phyloP scores from a whole-genome alignment of 306 rosid species.

The Pachyrhizus erosus region DNA sequence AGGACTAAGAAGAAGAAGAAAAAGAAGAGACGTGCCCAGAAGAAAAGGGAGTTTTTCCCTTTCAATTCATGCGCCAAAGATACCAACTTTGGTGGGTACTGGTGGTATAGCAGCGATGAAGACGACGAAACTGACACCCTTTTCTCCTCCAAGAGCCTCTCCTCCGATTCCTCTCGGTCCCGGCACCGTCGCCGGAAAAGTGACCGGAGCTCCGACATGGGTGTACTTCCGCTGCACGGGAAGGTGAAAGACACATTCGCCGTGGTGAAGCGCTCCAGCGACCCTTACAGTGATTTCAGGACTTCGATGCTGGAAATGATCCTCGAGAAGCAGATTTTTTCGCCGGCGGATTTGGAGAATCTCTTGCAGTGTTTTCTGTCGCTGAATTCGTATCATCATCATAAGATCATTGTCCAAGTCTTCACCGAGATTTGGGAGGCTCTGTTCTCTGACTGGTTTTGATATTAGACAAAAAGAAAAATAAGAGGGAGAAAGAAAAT shows the following conservation, averaged over 20 bases:
- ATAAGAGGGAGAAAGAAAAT: conserved; percentile 34
- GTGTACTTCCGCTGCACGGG: conserved; percentile 64
- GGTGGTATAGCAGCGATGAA: conserved; percentile 86
- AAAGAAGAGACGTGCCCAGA: conserved; percentile 49
- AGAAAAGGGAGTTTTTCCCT: conserved; percentile 54
- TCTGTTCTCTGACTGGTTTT: conserved; percentile 73
- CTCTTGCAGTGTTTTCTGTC: conserved; percentile 90
- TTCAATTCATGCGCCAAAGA: conserved; percentile 62
- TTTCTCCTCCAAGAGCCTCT: conserved; percentile 74
- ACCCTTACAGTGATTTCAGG: conserved; percentile 92
- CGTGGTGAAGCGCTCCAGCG: conserved; percentile 90
- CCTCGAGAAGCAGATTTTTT: conserved; percentile 86
- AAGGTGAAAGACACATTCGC: conserved; percentile 90
- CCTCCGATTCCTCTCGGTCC: conserved; percentile 77
- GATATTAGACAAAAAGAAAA: not conserved
- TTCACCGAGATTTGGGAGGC: conserved; percentile 95
- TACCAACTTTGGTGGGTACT: conserved; percentile 55
- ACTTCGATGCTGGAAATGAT: conserved; percentile 97
- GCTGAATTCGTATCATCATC: conserved; percentile 77
- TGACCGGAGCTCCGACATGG: conserved; percentile 59
- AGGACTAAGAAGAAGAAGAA: conserved; percentile 42
- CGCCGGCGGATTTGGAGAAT: conserved; percentile 73
- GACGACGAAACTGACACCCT: conserved; percentile 82
- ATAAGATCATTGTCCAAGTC: conserved; percentile 78
- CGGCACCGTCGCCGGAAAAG: conserved; percentile 51